Conservation (phyloP, 345 rosid genomes). For the Populus euphratica region DNA sequence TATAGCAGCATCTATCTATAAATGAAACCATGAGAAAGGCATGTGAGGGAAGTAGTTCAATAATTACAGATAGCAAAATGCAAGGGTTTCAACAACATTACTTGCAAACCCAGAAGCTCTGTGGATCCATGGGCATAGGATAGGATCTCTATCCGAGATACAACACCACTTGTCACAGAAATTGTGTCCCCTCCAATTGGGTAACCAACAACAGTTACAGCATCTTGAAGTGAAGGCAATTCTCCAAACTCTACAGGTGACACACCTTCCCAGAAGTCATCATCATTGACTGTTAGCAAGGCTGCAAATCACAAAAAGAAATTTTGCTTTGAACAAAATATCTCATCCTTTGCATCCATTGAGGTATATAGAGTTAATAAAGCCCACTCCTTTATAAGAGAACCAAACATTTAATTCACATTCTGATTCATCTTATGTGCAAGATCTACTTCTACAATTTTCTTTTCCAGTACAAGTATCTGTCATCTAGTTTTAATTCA, state of each 20-base stretch:
- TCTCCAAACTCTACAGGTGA: constrained; percentile 85
- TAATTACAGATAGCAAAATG: neutral
- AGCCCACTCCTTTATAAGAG: neutral
- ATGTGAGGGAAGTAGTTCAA: neutral
- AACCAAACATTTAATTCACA: neutral
- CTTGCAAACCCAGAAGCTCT: constrained; percentile 93
- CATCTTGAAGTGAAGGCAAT: constrained; percentile 93
- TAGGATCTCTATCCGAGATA: constrained; percentile 84
- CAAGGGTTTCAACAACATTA: constrained; percentile 13
- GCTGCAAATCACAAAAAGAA: constrained; percentile 43
- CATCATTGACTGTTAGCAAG: constrained; percentile 64
- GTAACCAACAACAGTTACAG: constrained; percentile 94
- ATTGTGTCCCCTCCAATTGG: constrained; percentile 97
- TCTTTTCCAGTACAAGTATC: neutral
- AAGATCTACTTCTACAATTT: neutral
- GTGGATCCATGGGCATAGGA: constrained; percentile 94
- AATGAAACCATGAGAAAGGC: neutral
- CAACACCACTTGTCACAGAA: constrained; percentile 97
- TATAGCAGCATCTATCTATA: constrained; percentile 96
- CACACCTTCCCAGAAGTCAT: constrained; percentile 94
- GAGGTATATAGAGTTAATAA: neutral
- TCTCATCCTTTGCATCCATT: neutral
- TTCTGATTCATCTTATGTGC: neutral
- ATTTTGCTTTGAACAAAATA: neutral
- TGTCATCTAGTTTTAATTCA: neutral